Percentiles rank a stretch among this genome's conserved stretches.
Evolutionary conservation across 1,284 basidiomycete genomes (phyloP).

Genomic region (Ustilago crameri): DNA sequence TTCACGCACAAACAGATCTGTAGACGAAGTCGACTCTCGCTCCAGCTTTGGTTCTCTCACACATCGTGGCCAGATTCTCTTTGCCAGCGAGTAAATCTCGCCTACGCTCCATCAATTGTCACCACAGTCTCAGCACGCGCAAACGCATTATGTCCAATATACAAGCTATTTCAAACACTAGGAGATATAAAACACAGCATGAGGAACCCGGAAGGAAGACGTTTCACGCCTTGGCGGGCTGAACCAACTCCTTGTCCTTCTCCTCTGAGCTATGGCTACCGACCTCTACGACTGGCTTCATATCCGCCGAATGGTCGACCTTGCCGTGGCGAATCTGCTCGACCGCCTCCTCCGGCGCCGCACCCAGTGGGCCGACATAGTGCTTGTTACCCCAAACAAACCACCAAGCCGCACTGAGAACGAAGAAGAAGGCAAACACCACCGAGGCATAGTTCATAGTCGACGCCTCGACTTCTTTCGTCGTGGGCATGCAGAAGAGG

Average conservation of each 20-base stretch:
- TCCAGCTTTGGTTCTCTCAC: constrained; percentile 78
- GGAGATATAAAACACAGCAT: neutral
- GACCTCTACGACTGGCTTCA: constrained; percentile 22
- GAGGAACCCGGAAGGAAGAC: neutral
- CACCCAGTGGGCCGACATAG: constrained; percentile 47
- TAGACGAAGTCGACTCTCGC: constrained; percentile 82
- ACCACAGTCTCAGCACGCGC: neutral
- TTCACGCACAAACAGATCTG: constrained; percentile 71
- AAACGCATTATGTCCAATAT: neutral
- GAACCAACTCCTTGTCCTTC: constrained; percentile 11
- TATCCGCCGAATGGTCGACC: neutral
- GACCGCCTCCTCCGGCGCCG: constrained; percentile 26
- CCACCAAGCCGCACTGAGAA: constrained; percentile 45
- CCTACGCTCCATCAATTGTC: constrained; percentile 1
- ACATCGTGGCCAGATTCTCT: constrained; percentile 72
- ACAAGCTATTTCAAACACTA: neutral
- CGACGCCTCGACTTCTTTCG: constrained; percentile 64
- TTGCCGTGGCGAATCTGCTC: constrained; percentile 2
- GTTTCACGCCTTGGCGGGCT: constrained; percentile 1
- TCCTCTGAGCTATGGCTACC: constrained; percentile 26
- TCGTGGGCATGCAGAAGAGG: constrained; percentile 71
- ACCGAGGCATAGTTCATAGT: constrained; percentile 69
- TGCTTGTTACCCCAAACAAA: constrained; percentile 44
- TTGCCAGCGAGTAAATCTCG: constrained; percentile 22
- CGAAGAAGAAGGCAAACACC: constrained; percentile 55